A percentile compares a stretch with the other conserved stretches of the same genome.
Conservation (phyloP, 2,329 filamentous ascomycete genomes). For the Aspergillus tanneri region DNA sequence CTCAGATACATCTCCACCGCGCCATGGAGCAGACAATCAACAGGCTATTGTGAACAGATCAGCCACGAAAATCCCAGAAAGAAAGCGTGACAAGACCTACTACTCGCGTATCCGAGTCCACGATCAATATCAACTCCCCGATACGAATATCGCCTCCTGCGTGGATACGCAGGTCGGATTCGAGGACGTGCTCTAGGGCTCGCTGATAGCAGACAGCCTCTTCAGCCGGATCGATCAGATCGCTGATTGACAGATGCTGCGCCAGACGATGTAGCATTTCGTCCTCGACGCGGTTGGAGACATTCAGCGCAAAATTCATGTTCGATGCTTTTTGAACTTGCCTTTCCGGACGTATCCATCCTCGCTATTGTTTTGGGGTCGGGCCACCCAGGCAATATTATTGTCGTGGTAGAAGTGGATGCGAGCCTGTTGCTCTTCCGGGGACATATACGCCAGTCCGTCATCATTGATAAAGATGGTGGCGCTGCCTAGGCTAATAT, state of each 20-base stretch:
- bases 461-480: conserved; percentile 43
- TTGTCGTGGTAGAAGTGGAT: conserved; percentile 53
- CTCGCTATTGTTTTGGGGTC: conserved; percentile 46
- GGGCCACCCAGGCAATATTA: conserved; percentile 52
- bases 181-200: conserved; percentile 47
- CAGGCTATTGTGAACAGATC: conserved; percentile 65
- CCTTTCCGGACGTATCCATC: conserved; percentile 56
- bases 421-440: conserved; percentile 46
- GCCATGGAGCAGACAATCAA: conserved; percentile 67
- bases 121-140: conserved; percentile 74
- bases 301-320: conserved; percentile 69
- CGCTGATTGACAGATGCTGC: conserved; percentile 22
- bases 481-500: conserved; percentile 53
- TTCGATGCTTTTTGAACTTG: conserved; percentile 75
- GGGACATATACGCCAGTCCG: conserved; percentile 39
- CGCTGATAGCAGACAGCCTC: conserved; percentile 40
- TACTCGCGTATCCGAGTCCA: too few species aligned
- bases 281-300: conserved; percentile 63
- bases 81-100: conserved; percentile 47
- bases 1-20: conserved; percentile 69
- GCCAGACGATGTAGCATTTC: conserved; percentile 49
- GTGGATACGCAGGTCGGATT: conserved; percentile 53
- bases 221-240: conserved; percentile 37
- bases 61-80: too few species aligned
- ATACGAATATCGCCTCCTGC: conserved; percentile 83